phyloP scores from a whole-genome alignment of 139 green algal genomes.

The Chlorella sp. region DNA sequence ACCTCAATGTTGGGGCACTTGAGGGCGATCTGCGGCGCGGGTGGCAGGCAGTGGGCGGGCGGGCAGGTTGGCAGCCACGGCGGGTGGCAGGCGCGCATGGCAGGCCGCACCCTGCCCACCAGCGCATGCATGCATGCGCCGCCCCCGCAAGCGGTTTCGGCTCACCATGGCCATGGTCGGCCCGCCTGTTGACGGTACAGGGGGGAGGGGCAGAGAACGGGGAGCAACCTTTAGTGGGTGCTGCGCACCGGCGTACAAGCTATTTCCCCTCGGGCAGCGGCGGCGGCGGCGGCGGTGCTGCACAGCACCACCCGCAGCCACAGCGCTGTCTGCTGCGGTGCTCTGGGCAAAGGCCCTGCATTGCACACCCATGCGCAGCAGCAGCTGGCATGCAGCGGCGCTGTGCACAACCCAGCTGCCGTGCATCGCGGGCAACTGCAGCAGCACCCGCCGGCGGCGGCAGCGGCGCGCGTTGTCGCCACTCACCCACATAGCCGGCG shows the following conservation, averaged over 20 bases:
- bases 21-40: slow-evolving; percentile 77
- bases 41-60: not conserved
- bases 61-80: not conserved
- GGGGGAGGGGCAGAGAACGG: not conserved
- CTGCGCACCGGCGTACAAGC: no score
- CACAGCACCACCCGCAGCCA: not conserved
- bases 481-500: slow-evolving; percentile 52
- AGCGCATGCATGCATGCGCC: no score
- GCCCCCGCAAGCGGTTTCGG: no score
- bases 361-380: not conserved
- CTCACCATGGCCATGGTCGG: slow-evolving; percentile 82
- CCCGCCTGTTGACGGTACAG: slow-evolving; percentile 31
- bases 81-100: not conserved
- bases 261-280: not conserved
- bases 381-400: not conserved
- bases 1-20: slow-evolving; percentile 97
- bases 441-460: not conserved
- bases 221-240: not conserved
- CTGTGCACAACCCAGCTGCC: not conserved
- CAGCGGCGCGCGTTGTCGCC: not conserved
- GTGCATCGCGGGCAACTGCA: not conserved
- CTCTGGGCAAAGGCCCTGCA: no score
- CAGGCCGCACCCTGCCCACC: no score
- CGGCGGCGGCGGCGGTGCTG: not conserved
- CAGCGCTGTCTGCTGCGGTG: no score